Percentiles rank a stretch among this genome's conserved stretches.
Evolutionary conservation across 179 eudicot species (phyloP).

Genomic region (Spergularia azorica): DNA sequence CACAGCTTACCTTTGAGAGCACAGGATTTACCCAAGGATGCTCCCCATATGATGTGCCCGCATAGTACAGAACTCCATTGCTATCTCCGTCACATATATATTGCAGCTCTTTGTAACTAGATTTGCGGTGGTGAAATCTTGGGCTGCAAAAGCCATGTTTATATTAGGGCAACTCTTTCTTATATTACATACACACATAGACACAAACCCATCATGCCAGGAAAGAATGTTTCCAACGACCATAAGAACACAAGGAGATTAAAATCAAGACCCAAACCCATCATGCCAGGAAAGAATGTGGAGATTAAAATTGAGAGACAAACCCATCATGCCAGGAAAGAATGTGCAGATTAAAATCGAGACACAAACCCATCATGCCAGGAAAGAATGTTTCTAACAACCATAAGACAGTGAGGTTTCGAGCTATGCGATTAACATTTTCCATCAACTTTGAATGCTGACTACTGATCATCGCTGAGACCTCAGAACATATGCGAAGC

Average conservation of each 20-base stretch:
- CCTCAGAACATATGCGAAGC: too few species aligned
- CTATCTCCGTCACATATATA: slow-evolving; percentile 94
- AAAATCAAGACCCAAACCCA: neutral
- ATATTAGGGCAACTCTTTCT: slow-evolving; percentile 7
- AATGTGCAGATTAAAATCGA: neutral
- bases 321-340: too few species aligned
- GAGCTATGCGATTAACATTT: neutral
- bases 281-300: neutral
- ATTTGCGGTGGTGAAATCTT: slow-evolving; percentile 75
- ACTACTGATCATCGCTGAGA: neutral
- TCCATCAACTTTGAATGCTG: too few species aligned
- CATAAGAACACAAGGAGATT: neutral
- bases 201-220: neutral
- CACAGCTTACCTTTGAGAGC: slow-evolving; percentile 64
- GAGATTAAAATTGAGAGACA: too few species aligned
- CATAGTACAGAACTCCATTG: slow-evolving; percentile 83
- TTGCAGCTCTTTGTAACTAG: slow-evolving; percentile 92
- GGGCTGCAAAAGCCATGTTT: slow-evolving; percentile 32
- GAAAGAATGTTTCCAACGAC: too few species aligned
- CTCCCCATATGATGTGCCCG: slow-evolving; percentile 89
- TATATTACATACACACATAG: neutral
- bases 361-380: neutral
- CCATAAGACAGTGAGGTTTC: neutral
- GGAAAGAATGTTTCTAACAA: neutral
- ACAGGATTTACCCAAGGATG: slow-evolving; percentile 95